These are phyloP conservation scores for Oropetium thomaeum DNA, from an alignment of 176 grass and related monocot genomes.

Conservation along the genomic window DNA sequence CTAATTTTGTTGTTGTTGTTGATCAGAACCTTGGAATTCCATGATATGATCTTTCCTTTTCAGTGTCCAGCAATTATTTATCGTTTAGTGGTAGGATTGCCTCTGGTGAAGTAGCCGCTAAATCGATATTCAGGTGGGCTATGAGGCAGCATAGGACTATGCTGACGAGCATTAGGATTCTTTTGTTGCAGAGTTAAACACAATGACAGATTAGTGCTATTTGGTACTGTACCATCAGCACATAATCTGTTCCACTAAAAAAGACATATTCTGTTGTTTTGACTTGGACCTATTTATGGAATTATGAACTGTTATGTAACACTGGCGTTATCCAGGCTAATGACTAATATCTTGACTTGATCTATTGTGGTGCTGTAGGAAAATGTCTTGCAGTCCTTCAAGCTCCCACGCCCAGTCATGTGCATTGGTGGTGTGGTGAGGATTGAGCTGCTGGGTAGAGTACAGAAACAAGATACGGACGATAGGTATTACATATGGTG, in stretches of 20 bases:
- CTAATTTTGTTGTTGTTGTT: not conserved
- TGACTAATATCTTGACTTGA: not conserved
- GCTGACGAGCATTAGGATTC: not conserved
- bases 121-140: not conserved
- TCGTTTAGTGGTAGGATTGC: not conserved
- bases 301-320: not conserved
- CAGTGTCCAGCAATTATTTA: not conserved
- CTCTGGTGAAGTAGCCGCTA: not conserved
- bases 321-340: not conserved
- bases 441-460: constrained; percentile 69
- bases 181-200: not conserved
- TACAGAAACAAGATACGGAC: constrained; percentile 59
- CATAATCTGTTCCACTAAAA: too few relatives aligned
- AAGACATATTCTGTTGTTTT: not conserved
- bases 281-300: not conserved
- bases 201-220: not conserved
- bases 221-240: not conserved
- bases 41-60: not conserved
- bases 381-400: constrained; percentile 68
- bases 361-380: constrained; percentile 42
- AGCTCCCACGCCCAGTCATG: constrained; percentile 57
- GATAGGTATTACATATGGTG: constrained; percentile 83
- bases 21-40: not conserved
- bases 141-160: not conserved
- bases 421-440: constrained; percentile 85